Evolutionary conservation across 2,329 filamentous ascomycete genomes (phyloP).

Genomic region (Tricladium varicosporioides): DNA sequence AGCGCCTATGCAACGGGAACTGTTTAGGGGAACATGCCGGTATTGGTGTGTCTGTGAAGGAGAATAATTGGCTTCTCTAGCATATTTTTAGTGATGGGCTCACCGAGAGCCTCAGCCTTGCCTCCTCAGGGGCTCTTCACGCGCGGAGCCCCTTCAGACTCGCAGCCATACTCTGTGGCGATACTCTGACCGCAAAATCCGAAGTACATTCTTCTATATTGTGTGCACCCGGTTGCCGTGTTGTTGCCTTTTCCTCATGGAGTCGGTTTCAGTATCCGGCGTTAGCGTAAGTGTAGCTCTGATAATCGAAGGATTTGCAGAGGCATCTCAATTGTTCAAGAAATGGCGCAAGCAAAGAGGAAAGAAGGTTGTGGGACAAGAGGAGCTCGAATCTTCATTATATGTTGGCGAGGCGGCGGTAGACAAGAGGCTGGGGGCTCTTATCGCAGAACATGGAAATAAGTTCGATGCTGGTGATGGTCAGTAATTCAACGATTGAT

Average conservation of each 20-base stretch:
- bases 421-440: constrained; percentile 7
- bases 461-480: constrained; percentile 18
- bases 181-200: neutral
- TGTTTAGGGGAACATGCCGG: neutral
- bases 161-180: neutral
- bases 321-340: constrained; percentile 10
- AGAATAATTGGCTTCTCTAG: constrained; percentile 1
- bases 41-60: neutral
- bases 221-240: neutral
- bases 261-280: constrained; percentile 9
- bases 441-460: constrained; percentile 9
- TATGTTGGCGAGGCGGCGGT: constrained; percentile 11
- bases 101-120: neutral
- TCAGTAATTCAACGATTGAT: constrained; percentile 2
- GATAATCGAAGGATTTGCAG: constrained; percentile 14
- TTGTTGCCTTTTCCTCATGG: constrained; percentile 4
- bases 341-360: constrained; percentile 13
- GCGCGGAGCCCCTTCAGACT: neutral
- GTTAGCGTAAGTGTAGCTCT: constrained; percentile 9
- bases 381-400: constrained; percentile 13
- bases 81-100: neutral
- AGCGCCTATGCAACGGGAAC: constrained; percentile 1
- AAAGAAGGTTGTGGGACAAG: constrained; percentile 18
- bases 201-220: neutral
- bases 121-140: neutral